Evolutionary conservation across 2,329 filamentous ascomycete genomes (phyloP).

Genomic region (Chalaropsis thielavioides): DNA sequence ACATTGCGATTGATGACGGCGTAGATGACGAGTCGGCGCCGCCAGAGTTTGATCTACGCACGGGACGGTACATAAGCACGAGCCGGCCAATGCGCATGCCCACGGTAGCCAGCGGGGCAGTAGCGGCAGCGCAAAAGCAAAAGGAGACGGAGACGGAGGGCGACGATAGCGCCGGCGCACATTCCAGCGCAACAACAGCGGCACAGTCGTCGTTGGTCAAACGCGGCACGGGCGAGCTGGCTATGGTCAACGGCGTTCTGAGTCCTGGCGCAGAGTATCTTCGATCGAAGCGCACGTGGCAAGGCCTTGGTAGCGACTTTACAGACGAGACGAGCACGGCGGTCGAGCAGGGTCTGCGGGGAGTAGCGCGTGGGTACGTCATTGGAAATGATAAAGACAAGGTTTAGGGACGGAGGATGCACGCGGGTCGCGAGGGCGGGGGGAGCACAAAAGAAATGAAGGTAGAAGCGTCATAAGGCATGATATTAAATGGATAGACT

Average conservation of each 20-base stretch:
- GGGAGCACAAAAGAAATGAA: background rate
- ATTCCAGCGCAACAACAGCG: constrained; percentile 7
- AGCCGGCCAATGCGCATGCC: constrained; percentile 53
- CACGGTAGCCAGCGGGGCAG: background rate
- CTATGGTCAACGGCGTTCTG: constrained; percentile 68
- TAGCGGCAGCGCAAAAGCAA: constrained; percentile 19
- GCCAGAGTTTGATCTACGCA: constrained; percentile 84
- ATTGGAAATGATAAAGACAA: constrained; percentile 50
- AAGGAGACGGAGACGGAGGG: constrained; percentile 19
- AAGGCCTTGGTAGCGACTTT: constrained; percentile 80
- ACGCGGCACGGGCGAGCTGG: constrained; percentile 50
- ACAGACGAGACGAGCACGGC: constrained; percentile 44
- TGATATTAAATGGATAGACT: background rate
- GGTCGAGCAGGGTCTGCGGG: constrained; percentile 74
- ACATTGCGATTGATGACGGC: constrained; percentile 28
- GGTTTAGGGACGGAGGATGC: constrained; percentile 19
- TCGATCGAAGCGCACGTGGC: constrained; percentile 73
- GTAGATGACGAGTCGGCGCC: constrained; percentile 58
- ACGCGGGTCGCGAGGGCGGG: background rate
- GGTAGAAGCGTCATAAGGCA: background rate
- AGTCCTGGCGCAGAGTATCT: constrained; percentile 87
- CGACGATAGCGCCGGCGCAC: background rate
- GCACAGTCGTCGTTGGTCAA: constrained; percentile 38
- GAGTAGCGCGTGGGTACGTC: constrained; percentile 76
- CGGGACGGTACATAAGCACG: constrained; percentile 66